These are phyloP conservation scores for Magnusiomyces sp. DNA, from an alignment of 1,139 yeast species.

Conservation along the genomic window DNA sequence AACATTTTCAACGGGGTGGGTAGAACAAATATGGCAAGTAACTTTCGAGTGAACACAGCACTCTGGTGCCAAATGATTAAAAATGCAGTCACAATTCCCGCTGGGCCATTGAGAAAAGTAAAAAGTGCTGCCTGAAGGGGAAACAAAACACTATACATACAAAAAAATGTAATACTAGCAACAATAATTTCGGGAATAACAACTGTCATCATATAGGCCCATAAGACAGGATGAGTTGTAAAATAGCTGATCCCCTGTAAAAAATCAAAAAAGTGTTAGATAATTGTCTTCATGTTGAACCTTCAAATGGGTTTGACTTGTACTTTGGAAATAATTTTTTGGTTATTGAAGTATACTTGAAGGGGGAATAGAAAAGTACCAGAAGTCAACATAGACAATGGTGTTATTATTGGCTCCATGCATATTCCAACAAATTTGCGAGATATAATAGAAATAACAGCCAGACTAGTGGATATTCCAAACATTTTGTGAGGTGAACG, in stretches of 20 bases:
- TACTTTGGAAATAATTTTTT: not conserved
- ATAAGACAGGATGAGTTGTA: conserved; percentile 38
- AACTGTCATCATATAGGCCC: conserved; percentile 44
- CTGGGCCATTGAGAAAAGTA: conserved; percentile 45
- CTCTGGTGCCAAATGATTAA: conserved; percentile 46
- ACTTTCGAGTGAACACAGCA: conserved; percentile 41
- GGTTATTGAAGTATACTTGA: conserved; percentile 14
- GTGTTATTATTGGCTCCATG: conserved; percentile 22
- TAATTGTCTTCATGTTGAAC: not conserved
- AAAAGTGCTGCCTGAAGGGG: conserved; percentile 44
- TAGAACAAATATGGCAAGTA: conserved; percentile 44
- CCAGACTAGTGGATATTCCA: no score
- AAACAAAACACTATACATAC: conserved; percentile 37
- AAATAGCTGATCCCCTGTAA: conserved; percentile 42
- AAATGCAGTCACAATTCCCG: conserved; percentile 49
- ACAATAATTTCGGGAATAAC: conserved; percentile 46
- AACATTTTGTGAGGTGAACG: no score
- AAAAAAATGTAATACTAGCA: conserved; percentile 36
- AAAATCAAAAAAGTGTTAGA: conserved; percentile 3
- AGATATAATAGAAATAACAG: no score
- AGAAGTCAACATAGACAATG: conserved; percentile 24
- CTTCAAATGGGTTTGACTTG: conserved; percentile 2
- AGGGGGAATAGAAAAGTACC: conserved; percentile 26
- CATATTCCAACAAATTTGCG: no score
- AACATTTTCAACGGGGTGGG: conserved; percentile 48